phyloP scores from a whole-genome alignment of 495 filamentous ascomycete genomes.

The Astrothelium subdiscretum region DNA sequence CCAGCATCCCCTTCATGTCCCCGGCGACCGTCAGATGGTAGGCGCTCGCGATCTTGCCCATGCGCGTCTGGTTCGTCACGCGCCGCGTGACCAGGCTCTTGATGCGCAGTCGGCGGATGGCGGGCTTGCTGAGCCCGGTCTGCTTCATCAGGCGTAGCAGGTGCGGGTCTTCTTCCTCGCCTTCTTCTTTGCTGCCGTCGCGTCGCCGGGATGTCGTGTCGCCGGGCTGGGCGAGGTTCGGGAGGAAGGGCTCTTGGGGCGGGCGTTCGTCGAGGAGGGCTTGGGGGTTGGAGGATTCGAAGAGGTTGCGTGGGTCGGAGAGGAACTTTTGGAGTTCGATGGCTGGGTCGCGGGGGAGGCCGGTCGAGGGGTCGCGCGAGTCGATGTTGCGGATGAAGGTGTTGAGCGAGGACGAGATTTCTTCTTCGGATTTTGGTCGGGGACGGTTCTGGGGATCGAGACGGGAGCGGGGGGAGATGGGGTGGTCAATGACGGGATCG shows the following conservation, averaged over 20 bases:
- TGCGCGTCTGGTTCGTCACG: slow-evolving; percentile 87
- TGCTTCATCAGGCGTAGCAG: slow-evolving; percentile 50
- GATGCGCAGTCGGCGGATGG: slow-evolving; percentile 43
- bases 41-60: slow-evolving; percentile 72
- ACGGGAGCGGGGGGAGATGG: slow-evolving; percentile 37
- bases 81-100: slow-evolving; percentile 58
- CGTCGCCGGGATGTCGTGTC: slow-evolving; percentile 11
- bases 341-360: slow-evolving; percentile 13
- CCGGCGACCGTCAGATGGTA: slow-evolving; percentile 70
- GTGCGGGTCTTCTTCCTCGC: slow-evolving; percentile 36
- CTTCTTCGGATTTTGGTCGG: slow-evolving; percentile 41
- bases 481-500: slow-evolving; percentile 44
- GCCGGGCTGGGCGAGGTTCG: not conserved
- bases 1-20: slow-evolving; percentile 72
- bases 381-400: slow-evolving; percentile 38
- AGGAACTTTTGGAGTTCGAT: slow-evolving; percentile 36
- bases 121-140: slow-evolving; percentile 50
- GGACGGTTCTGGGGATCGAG: slow-evolving; percentile 49
- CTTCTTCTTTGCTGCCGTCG: slow-evolving; percentile 9
- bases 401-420: slow-evolving; percentile 45
- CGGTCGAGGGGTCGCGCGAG: slow-evolving; percentile 17
- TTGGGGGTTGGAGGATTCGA: slow-evolving; percentile 18
- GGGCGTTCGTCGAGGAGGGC: slow-evolving; percentile 15
- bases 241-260: not conserved
- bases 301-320: slow-evolving; percentile 25